Conservation (phyloP, 1,284 basidiomycete species). For the Papiliotrema fonsecae region DNA sequence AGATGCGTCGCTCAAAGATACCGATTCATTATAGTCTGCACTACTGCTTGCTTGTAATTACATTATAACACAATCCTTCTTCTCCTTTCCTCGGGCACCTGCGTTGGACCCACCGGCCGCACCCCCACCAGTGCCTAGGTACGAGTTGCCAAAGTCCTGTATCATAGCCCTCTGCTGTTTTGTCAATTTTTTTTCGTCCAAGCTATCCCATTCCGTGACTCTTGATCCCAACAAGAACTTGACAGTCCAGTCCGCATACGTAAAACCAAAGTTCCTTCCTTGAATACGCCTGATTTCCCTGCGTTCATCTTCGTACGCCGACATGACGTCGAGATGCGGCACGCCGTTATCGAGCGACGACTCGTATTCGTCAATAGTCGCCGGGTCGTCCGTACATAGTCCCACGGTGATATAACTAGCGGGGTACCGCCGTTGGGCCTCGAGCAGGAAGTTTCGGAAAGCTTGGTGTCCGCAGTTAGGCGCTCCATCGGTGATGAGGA, state of each 20-base stretch:
- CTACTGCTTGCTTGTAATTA: no score
- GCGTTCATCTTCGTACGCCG: conserved; percentile 16
- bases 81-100: conserved; percentile 13
- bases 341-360: conserved; percentile 18
- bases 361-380: conserved; percentile 19
- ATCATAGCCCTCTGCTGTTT: conserved; percentile 15
- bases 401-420: conserved; percentile 21
- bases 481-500: conserved; percentile 21
- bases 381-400: conserved; percentile 20
- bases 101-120: conserved; percentile 2
- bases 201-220: conserved; percentile 17
- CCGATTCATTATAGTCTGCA: no score
- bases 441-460: conserved; percentile 14
- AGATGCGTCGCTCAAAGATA: no score
- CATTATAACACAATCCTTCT: conserved; percentile 24
- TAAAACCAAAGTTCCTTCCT: conserved; percentile 15
- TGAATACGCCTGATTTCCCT: conserved; percentile 15
- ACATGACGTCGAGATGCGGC: conserved; percentile 22
- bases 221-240: conserved; percentile 18
- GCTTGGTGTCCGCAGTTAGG: conserved; percentile 21
- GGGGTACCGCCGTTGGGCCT: conserved; percentile 14
- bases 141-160: conserved; percentile 16
- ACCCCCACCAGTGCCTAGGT: conserved; percentile 10
- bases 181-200: conserved; percentile 17
- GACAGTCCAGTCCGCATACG: conserved; percentile 20